Conservation (phyloP, 352 stramenopile genomes). For the Pythium guiyangense region DNA sequence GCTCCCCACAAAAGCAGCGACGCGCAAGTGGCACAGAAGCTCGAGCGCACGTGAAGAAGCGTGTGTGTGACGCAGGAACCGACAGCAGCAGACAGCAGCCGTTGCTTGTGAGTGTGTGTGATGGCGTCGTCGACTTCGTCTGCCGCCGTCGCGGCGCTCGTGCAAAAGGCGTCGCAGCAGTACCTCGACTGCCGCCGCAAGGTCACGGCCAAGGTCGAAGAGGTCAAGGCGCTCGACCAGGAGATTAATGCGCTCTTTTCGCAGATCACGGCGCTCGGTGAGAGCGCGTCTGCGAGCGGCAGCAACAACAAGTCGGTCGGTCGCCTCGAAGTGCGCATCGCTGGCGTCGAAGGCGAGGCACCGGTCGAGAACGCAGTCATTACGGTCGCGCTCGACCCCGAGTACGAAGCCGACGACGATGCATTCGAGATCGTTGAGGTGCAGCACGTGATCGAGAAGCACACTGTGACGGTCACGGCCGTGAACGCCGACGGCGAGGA, state of each 20-base stretch:
- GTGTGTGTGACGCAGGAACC: background rate
- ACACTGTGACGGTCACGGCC: constrained; percentile 45
- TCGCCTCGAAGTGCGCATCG: constrained; percentile 57
- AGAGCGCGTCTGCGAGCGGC: constrained; percentile 15
- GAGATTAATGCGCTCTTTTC: constrained; percentile 70
- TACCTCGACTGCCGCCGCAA: constrained; percentile 79
- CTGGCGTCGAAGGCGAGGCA: constrained; percentile 48
- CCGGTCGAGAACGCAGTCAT: constrained; percentile 53
- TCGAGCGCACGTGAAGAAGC: background rate
- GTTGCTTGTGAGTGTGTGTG: background rate
- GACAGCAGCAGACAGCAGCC: background rate
- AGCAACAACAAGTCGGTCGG: constrained; percentile 62
- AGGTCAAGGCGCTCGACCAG: constrained; percentile 67
- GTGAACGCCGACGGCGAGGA: constrained; percentile 23
- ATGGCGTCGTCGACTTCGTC: constrained; percentile 51
- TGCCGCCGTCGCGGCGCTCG: constrained; percentile 50
- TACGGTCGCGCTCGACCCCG: constrained; percentile 63
- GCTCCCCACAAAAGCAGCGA: background rate
- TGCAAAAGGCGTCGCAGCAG: constrained; percentile 75
- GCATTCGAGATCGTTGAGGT: constrained; percentile 35
- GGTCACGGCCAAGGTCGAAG: constrained; percentile 74
- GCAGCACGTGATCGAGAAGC: constrained; percentile 54
- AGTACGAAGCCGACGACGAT: constrained; percentile 58
- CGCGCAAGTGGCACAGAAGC: background rate
- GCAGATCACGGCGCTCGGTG: constrained; percentile 56